Base-by-base conservation (phyloP, 345 rosid genomes). In the Syzygium oleosum region DNA sequence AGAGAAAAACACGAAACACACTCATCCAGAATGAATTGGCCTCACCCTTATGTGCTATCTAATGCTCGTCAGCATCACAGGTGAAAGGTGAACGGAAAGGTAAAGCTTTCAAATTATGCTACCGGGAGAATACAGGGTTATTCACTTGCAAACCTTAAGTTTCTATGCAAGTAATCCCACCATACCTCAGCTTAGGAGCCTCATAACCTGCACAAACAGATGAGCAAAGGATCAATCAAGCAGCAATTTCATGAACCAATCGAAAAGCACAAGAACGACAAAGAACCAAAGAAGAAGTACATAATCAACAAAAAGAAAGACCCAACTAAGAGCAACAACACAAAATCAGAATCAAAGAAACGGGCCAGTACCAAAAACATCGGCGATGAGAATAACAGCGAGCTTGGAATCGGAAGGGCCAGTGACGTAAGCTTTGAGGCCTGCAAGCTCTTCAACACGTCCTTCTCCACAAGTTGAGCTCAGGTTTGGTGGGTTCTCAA, bases 301-400 rank as follows among this genome's bases (percentile, higher is more conserved):
- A 41, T 38, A 23, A 17, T 25, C 27, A 19, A 78, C 46, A 22
- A 14, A 34, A 27, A 27, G 31, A 80, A 53, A 43, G 17, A 55
- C 41, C 41, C 43, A 41, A n/a, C n/a, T 29, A 34, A 43, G 31
- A 58, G 29, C 17, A 52, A 55, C 9, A 22, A 27, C 22, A 27
- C 38, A 25, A n/a, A 53, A 21, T 12, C 23, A 4, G 43, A 41
- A 80, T 13, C 38, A 84, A 52, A 52, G 10, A 73, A 58, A 58
- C 41, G 2, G 25, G 49, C 25, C 7, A 9, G 6, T 87, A 94
- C 95, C 94, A 84, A 88, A 94, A 87, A 87, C 52, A 91, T 96
- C 98, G 84, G 97, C 91, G 58, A 94, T n/a, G 85, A 97, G 93
- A 89, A 97, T 88, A 88, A 96, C 38, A 55, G 97, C 96, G 41